Percentiles rank a stretch among this genome's conserved stretches.
Evolutionary conservation across 2,329 filamentous ascomycete species (phyloP).

Genomic region (Pseudogymnoascus sp.): DNA sequence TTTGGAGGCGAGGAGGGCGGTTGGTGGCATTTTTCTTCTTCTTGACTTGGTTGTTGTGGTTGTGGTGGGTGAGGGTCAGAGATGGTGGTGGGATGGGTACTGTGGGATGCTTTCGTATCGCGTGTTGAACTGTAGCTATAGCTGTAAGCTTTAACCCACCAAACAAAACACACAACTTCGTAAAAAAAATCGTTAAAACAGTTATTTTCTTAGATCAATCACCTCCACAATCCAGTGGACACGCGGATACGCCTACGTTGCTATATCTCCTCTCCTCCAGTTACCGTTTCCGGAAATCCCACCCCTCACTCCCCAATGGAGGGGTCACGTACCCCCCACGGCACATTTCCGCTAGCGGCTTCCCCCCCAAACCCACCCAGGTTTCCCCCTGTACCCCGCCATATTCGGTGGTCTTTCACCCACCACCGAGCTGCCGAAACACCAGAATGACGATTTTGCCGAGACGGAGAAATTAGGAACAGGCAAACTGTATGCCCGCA

Average conservation of each 20-base stretch:
- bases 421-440: not conserved
- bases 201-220: too few species aligned
- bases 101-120: not conserved
- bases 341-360: not conserved
- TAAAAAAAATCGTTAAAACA: not conserved
- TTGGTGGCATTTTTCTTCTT: constrained; percentile 12
- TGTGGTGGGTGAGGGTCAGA: not conserved
- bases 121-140: not conserved
- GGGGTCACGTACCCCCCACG: not conserved
- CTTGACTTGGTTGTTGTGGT: not conserved
- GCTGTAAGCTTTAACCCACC: not conserved
- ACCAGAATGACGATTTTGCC: not conserved
- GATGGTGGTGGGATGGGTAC: too few species aligned
- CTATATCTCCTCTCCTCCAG: not conserved
- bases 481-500: not conserved
- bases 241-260: too few species aligned
- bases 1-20: constrained; percentile 59
- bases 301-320: not conserved
- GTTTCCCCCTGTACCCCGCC: not conserved
- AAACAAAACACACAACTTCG: not conserved
- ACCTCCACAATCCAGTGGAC: too few species aligned
- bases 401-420: not conserved
- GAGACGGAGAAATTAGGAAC: constrained; percentile 5
- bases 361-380: not conserved
- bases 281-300: not conserved